Base-by-base conservation (phyloP, 2,329 filamentous ascomycete genomes). In the Paraconiothyrium brasiliense region DNA sequence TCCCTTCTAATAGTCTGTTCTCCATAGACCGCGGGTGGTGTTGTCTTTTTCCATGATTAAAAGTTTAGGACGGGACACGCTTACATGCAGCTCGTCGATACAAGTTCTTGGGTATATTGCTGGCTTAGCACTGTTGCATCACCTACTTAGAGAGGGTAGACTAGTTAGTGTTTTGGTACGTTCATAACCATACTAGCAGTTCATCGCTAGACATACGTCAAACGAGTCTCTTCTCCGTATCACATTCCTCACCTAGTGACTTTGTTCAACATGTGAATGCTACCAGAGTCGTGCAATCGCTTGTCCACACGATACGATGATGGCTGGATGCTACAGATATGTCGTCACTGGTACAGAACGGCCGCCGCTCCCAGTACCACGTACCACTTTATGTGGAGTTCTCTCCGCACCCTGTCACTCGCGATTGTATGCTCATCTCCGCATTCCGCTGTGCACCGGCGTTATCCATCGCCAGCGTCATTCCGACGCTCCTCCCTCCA, bases 11-110 rank as follows among this genome's bases (percentile, higher is more conserved):
- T 63, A 59, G 47, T 57, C 50, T 54, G 52, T 60, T 54, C 51
- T 57, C 24, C 13, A 54, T 71, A 71, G 71, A 70, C 51, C 59
- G 62, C 30, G 32, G 46, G 59, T 27, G 54, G 54, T 32, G 54
- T 47, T 32, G 54, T 47, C 22, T 47, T 47, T 32, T 32, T 48
- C 48, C 1, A 56, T 47, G 54, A 47, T 35, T n/a, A 56, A 47
- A 56, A 56, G 32, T 56, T 27, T 20, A 20, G 37, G 10, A 47
- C 43, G 54, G 48, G 43, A n/a, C 6, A 37, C 37, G 54, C 54
- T 48, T 48, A 37, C 39, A 20, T 20, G 54, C 54, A 47, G 41
- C 54, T 56, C 54, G 54, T 56, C n/a, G 24, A 14, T 56, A 37
- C 35, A 39, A 5, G 13, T 37, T 39, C 6, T 37, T 37, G 30